These are phyloP conservation scores for Lablab purpureus DNA, from an alignment of 306 rosid species.

Conservation along the genomic window DNA sequence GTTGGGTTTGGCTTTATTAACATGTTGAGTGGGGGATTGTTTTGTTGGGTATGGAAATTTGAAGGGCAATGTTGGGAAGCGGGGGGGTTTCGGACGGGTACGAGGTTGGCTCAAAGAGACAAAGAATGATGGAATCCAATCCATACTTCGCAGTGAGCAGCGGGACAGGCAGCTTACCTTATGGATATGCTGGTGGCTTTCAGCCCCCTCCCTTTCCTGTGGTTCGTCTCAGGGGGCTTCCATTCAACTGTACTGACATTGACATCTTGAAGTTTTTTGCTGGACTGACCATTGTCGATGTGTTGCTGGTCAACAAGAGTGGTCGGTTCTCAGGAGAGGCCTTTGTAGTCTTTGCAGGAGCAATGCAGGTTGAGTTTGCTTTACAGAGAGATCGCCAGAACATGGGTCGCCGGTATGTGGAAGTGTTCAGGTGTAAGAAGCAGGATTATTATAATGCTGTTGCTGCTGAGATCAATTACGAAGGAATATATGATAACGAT, in stretches of 20 bases:
- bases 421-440: conserved; percentile 94
- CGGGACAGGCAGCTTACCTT: conserved; percentile 64
- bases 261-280: conserved; percentile 97
- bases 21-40: conserved; percentile 97
- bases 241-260: conserved; percentile 92
- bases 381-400: conserved; percentile 90
- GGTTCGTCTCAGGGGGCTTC: conserved; percentile 98
- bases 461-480: conserved; percentile 84
- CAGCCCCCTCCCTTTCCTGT: conserved; percentile 80
- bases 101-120: conserved; percentile 99
- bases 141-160: conserved; percentile 99
- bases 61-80: conserved; percentile 99
- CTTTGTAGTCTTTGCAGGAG: conserved; percentile 92
- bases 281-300: conserved; percentile 93
- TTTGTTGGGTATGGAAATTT: conserved; percentile 79
- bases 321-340: conserved; percentile 99
- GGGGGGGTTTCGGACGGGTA: conserved; percentile 99
- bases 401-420: conserved; percentile 98
- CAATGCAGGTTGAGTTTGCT: conserved; percentile 93
- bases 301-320: conserved; percentile 93
- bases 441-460: conserved; percentile 95
- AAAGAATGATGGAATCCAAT: conserved; percentile 99
- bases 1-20: conserved; percentile 97
- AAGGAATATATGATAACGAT: conserved; percentile 87
- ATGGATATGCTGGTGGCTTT: conserved; percentile 55